Base-by-base conservation (phyloP, 2,329 filamentous ascomycete species). In the Colletotrichum higginsianum region DNA sequence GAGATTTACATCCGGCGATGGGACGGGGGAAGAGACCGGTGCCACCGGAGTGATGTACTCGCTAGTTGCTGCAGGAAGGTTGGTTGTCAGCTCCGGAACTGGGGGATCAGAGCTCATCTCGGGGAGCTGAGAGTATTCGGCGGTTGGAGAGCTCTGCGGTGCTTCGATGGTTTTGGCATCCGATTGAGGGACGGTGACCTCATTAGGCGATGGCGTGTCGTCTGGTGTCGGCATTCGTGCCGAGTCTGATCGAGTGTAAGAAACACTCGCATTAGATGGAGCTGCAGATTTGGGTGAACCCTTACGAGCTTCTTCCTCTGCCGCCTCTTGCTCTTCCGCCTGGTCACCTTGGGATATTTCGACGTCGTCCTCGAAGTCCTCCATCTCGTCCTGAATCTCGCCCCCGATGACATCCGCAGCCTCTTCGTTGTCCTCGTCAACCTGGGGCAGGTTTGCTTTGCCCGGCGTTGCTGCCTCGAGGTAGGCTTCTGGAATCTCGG, bases 141-240 rank as follows among this genome's bases (percentile, higher is more conserved):
- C 68, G 12, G 44, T 15, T 1, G 69, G 69, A 21, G 69, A 72
- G 13, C 65, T 72, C 9, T 50, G 30, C 15, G 18, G 42, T 16
- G 65, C 69, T 35, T 72, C 69, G 11, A 72, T 69, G 3, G 69
- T 69, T 55, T 72, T 72, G 69, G 35, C 58, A 26, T 72, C 69
- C 26, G 69, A 72, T 26, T 72, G 65, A 55, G 69, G 69, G 8
- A 53, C 52, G 18, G 65, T 57, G 13, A 68, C 21, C 23, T 67
- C 70, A 38, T 65, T 55, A 26, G 84, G 82, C 1, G 84, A 84
- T 18, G 84, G 84, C 64, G 84, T 88, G 74, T 88, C 83, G 73
- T 89, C 87, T 64, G 87, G 87, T 50, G 87, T 88, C 71, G 86
- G 86, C 73, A 89, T 80, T 72, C 86, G 85, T 61, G 80, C 84